Conservation (phyloP, 805 yeast genomes). For the Candida michaelii region DNA sequence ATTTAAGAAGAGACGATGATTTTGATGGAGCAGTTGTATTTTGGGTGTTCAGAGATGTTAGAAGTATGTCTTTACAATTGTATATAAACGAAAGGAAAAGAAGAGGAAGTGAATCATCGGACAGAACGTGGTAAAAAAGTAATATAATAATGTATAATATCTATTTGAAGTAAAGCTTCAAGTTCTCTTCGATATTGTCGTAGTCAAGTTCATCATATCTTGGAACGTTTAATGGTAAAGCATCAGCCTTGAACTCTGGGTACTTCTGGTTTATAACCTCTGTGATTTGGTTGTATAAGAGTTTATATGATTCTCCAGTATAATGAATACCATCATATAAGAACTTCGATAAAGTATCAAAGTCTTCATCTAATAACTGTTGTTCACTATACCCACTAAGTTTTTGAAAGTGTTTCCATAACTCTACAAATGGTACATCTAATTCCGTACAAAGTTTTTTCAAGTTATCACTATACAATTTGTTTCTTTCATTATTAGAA, state of each 20-base stretch:
- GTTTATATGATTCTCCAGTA: conserved; percentile 50
- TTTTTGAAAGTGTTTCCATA: conserved; percentile 44
- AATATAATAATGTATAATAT: not conserved
- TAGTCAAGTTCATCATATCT: conserved; percentile 7
- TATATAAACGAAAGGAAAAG: conserved; percentile 14
- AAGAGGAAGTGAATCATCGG: conserved; percentile 7
- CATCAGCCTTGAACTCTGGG: conserved; percentile 11
- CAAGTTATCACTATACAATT: conserved; percentile 52
- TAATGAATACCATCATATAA: conserved; percentile 60
- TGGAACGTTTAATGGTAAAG: conserved; percentile 5
- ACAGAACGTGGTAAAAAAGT: not conserved
- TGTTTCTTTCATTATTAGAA: conserved; percentile 41
- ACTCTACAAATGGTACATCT: conserved; percentile 58
- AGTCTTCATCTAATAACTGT: conserved; percentile 39
- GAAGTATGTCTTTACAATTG: conserved; percentile 22
- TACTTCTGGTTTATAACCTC: conserved; percentile 37
- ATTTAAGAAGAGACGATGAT: conserved; percentile 17
- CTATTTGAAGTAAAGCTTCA: not conserved
- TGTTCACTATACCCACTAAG: conserved; percentile 35
- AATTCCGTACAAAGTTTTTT: conserved; percentile 42
- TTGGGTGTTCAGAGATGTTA: conserved; percentile 24
- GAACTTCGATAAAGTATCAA: conserved; percentile 14
- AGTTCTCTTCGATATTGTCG: conserved; percentile 2
- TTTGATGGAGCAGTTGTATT: conserved; percentile 22
- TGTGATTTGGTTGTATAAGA: conserved; percentile 47